Percentiles rank a stretch among this genome's conserved stretches.
phyloP scores from a whole-genome alignment of 2,329 filamentous ascomycete species.

The Exophiala alcalophila region DNA sequence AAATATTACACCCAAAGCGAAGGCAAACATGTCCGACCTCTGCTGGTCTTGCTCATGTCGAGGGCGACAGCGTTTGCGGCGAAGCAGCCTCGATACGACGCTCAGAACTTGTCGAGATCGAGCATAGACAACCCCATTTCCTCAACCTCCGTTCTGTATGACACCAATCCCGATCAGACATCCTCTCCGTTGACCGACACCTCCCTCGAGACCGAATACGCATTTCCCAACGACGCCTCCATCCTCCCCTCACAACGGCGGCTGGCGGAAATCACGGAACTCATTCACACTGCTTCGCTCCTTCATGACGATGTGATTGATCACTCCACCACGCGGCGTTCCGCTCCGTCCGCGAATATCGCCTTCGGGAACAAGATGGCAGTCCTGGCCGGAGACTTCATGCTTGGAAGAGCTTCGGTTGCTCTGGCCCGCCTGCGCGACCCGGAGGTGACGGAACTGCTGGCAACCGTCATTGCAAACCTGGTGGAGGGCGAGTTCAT shows the following conservation, averaged over 20 bases:
- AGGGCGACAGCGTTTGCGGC: conserved; percentile 81
- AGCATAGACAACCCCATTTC: conserved; percentile 61
- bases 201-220: conserved; percentile 42
- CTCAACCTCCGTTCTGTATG: conserved; percentile 63
- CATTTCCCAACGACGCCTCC: conserved; percentile 47
- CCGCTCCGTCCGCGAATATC: conserved; percentile 82
- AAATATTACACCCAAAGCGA: conserved; percentile 98
- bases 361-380: conserved; percentile 99
- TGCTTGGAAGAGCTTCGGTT: conserved; percentile 88
- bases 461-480: conserved; percentile 96
- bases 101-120: conserved; percentile 33
- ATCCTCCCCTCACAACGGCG: conserved; percentile 92
- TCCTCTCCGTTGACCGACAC: conserved; percentile 53
- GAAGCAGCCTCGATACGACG: conserved; percentile 51
- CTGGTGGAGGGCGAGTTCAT: conserved; percentile 98
- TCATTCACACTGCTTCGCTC: conserved; percentile 94
- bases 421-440: conserved; percentile 86
- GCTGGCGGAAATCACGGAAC: conserved; percentile 91
- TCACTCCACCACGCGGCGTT: conserved; percentile 79
- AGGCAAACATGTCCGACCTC: conserved; percentile 92
- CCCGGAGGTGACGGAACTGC: conserved; percentile 88
- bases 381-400: conserved; percentile 92
- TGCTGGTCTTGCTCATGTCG: conserved; percentile 95
- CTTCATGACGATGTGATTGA: conserved; percentile 99
- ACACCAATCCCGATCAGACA: conserved; percentile 71